A percentile compares a stretch with the other conserved stretches of the same genome.
phyloP scores from a whole-genome alignment of 805 yeast species.

The Cyberlindnera suaveolens region DNA sequence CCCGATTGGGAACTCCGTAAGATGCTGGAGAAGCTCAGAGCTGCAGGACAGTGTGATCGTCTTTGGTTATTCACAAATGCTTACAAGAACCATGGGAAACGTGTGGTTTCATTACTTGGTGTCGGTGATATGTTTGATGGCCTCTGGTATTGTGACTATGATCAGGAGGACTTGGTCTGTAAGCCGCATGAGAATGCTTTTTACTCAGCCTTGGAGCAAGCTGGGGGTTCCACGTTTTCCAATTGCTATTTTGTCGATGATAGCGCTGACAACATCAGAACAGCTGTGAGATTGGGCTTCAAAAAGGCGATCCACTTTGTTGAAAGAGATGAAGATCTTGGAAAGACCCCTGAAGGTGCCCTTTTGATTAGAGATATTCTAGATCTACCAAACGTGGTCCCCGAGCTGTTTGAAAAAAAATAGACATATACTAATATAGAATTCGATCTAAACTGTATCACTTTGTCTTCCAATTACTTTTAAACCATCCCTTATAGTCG shows the following conservation, averaged over 20 bases:
- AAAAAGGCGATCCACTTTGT: slow-evolving; percentile 63
- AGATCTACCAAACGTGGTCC: slow-evolving; percentile 35
- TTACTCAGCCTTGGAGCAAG: slow-evolving; percentile 54
- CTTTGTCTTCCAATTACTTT: slow-evolving; percentile 71
- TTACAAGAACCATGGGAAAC: slow-evolving; percentile 79
- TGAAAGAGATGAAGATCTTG: slow-evolving; percentile 55
- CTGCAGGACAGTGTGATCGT: slow-evolving; percentile 50
- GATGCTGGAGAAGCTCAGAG: slow-evolving; percentile 39
- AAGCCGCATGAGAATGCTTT: slow-evolving; percentile 81
- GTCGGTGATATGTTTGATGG: slow-evolving; percentile 94
- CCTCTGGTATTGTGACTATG: slow-evolving; percentile 84
- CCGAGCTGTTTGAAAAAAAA: slow-evolving; percentile 17
- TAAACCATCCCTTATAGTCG: slow-evolving; percentile 46
- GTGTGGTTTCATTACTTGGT: slow-evolving; percentile 76
- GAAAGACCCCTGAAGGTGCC: slow-evolving; percentile 37
- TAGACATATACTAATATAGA: background rate
- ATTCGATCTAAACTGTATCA: slow-evolving; percentile 32
- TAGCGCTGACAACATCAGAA: slow-evolving; percentile 68
- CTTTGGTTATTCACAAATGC: slow-evolving; percentile 96
- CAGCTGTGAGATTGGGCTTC: slow-evolving; percentile 71
- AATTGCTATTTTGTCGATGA: slow-evolving; percentile 82
- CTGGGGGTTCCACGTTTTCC: slow-evolving; percentile 45
- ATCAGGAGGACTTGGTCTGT: slow-evolving; percentile 59
- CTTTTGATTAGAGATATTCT: slow-evolving; percentile 49
- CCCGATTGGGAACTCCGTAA: slow-evolving; percentile 54